Base-by-base conservation (phyloP, 176 grass and related monocot genomes). In the Pontederia paniculata region DNA sequence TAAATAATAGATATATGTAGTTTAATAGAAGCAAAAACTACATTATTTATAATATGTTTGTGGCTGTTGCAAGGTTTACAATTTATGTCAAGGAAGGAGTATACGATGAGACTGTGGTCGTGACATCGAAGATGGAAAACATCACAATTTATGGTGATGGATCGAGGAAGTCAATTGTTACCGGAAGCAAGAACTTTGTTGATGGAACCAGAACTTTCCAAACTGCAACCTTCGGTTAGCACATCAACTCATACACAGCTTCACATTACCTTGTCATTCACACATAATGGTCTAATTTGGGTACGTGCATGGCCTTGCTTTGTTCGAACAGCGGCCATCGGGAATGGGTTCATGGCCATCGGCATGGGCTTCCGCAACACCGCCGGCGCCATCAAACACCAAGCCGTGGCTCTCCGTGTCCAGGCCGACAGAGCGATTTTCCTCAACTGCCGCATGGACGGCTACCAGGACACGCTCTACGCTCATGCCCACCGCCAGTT, bases 301-400 rank as follows among this genome's bases (percentile, higher is more conserved):
- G 3, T 37, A 5, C 3, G 0, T 68, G 59, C 9, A 12, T 12
- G 2, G 2, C n/a, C 23, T 15, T 58, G 41, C 16, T 16, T 50
- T 13, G 45, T 57, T n/a, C n/a, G 19, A 42, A 16, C 54, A 94
- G 88, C 77, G 8, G 84, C 73, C 19, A 72, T 69, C 12, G 88
- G 80, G 2, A 80, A 94, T 52, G 80, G 77, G 15, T 94, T 94
- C 80, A 74, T 84, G 84, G 84, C 77, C 23, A 84, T 88, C 25
- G 89, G 74, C 62, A 71, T 94, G 65, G 89, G 77, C 5, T 94
- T 94, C 77, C 77, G 79, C 54, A 94, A 94, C 89, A 94, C 84
- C 20, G 89, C 89, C 0, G 89, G 89, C 1, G 47, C 89, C 12
- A 73, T 59, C 55, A 94, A 94, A 71, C 83, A 84, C 80, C 88